A percentile compares a stretch with the other conserved stretches of the same genome.
Conservation (phyloP, 495 filamentous ascomycete genomes). For the Bryoglossum gracile region DNA sequence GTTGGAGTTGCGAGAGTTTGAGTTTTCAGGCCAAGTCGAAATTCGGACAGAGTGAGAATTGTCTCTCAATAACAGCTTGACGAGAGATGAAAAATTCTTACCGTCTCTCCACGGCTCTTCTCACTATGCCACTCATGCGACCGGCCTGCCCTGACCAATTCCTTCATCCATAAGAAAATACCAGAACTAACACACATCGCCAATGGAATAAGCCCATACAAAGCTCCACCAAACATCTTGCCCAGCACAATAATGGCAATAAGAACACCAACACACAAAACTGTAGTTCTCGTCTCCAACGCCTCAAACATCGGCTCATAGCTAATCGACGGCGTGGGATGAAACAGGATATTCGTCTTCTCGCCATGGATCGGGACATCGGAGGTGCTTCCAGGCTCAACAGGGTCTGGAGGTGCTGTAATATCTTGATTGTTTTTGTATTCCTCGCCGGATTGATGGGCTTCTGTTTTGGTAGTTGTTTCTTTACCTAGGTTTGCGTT, state of each 20-base stretch:
- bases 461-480: constrained; percentile 42
- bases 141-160: constrained; percentile 70
- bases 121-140: constrained; percentile 87
- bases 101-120: constrained; percentile 72
- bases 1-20: too few species aligned
- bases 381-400: constrained; percentile 69
- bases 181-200: constrained; percentile 61
- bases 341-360: constrained; percentile 93
- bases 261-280: constrained; percentile 60
- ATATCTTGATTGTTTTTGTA: constrained; percentile 83
- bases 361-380: constrained; percentile 95
- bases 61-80: too few species aligned
- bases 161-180: constrained; percentile 82
- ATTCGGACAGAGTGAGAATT: too few species aligned
- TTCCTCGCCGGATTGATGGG: constrained; percentile 51
- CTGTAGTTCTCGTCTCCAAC: constrained; percentile 63
- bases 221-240: constrained; percentile 65
- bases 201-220: constrained; percentile 69
- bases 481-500: constrained; percentile 80
- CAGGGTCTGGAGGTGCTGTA: constrained; percentile 83
- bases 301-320: constrained; percentile 77
- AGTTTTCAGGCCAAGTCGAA: too few species aligned
- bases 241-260: constrained; percentile 69
- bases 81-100: constrained; percentile 40
- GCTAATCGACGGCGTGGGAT: constrained; percentile 81